A percentile compares a stretch with the other conserved stretches of the same genome.
Evolutionary conservation across 108 stramenopile genomes (phyloP).

Genomic region (Parmales sp.): DNA sequence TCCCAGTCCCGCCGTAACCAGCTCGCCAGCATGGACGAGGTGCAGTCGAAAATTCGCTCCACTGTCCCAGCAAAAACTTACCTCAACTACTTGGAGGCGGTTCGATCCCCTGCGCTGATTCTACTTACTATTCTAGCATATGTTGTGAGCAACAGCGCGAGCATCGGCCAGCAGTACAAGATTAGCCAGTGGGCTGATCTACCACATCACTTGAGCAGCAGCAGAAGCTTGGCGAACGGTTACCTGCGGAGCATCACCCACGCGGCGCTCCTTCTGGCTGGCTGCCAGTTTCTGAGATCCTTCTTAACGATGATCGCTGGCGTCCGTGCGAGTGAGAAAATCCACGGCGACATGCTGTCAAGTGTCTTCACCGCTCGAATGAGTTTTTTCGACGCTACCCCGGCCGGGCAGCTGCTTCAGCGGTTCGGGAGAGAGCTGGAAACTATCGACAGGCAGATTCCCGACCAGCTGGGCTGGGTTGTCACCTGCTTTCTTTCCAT

Average conservation of each 20-base stretch:
- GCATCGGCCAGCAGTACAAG: slow-evolving; percentile 67
- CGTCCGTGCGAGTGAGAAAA: slow-evolving; percentile 44
- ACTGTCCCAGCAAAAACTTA: slow-evolving; percentile 58
- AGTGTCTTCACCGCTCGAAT: slow-evolving; percentile 80
- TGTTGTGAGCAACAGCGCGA: slow-evolving; percentile 53
- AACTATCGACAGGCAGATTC: slow-evolving; percentile 54
- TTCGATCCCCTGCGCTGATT: slow-evolving; percentile 54
- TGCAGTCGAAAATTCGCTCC: no score
- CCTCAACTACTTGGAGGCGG: slow-evolving; percentile 54
- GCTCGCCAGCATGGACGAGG: no score
- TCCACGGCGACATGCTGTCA: slow-evolving; percentile 53
- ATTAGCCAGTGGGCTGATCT: slow-evolving; percentile 67
- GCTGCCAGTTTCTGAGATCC: background rate
- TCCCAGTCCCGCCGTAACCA: no score
- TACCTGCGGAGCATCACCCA: background rate
- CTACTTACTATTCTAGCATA: slow-evolving; percentile 45
- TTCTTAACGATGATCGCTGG: slow-evolving; percentile 24
- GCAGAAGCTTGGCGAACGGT: background rate
- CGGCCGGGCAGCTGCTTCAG: slow-evolving; percentile 73
- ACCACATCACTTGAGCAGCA: no score
- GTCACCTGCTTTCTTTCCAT: slow-evolving; percentile 64
- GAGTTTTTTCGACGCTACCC: slow-evolving; percentile 82
- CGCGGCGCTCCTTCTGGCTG: background rate
- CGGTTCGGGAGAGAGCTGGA: slow-evolving; percentile 82
- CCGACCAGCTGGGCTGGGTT: slow-evolving; percentile 53